Evolutionary conservation across 2,329 filamentous ascomycete genomes (phyloP).

Genomic region (Juglanconis oblonga): DNA sequence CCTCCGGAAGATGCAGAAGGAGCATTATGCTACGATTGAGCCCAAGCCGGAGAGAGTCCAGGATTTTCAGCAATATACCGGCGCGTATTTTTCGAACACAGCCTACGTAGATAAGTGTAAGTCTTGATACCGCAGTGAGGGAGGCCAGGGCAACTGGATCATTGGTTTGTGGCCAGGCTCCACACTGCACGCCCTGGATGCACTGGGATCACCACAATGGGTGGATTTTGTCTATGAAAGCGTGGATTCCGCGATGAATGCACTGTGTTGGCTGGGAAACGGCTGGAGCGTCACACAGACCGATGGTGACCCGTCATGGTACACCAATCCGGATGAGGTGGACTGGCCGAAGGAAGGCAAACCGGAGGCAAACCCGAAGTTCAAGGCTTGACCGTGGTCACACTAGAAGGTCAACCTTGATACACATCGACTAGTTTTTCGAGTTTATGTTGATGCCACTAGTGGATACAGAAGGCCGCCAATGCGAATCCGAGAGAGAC

Average conservation of each 20-base stretch:
- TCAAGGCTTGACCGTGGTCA: constrained; percentile 33
- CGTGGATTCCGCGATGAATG: constrained; percentile 29
- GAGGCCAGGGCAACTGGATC: constrained; percentile 36
- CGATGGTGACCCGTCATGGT: constrained; percentile 36
- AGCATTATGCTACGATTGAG: constrained; percentile 41
- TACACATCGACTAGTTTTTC: no score
- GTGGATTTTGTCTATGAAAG: constrained; percentile 43
- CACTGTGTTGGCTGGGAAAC: constrained; percentile 39
- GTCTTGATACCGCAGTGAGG: constrained; percentile 52
- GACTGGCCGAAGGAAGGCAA: constrained; percentile 32
- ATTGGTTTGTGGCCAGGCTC: constrained; percentile 44
- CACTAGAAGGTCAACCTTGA: constrained; percentile 22
- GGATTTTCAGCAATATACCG: constrained; percentile 45
- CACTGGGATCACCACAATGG: constrained; percentile 40
- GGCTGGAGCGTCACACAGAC: constrained; percentile 38
- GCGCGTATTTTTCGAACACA: constrained; percentile 45
- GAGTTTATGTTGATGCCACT: not conserved
- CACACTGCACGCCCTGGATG: constrained; percentile 41
- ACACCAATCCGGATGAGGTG: constrained; percentile 36
- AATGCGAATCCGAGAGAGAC: no score
- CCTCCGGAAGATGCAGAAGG: constrained; percentile 45
- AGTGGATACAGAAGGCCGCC: no score
- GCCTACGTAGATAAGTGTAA: constrained; percentile 48
- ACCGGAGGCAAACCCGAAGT: constrained; percentile 35
- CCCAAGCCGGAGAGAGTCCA: constrained; percentile 41